These are phyloP conservation scores for Ophiostoma triangulosporum DNA, from an alignment of 2,329 filamentous ascomycete genomes.

Conservation along the genomic window DNA sequence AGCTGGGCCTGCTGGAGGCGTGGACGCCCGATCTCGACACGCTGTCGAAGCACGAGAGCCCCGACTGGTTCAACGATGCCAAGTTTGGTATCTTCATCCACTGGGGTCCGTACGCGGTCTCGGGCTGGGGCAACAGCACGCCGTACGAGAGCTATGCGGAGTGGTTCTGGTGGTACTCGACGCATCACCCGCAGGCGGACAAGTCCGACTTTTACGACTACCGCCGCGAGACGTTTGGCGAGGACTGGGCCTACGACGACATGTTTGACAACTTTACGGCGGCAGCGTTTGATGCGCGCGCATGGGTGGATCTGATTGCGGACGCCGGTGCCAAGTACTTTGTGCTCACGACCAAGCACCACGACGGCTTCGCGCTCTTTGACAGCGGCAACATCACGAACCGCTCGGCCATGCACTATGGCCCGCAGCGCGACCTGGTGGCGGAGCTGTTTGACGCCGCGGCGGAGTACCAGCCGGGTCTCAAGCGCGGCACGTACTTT, in stretches of 20 bases:
- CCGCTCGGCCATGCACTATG: slow-evolving; percentile 27
- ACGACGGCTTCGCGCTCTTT: slow-evolving; percentile 34
- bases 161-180: slow-evolving; percentile 35
- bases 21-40: slow-evolving; percentile 16
- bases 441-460: slow-evolving; percentile 31
- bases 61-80: slow-evolving; percentile 38
- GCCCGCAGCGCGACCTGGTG: slow-evolving; percentile 27
- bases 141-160: slow-evolving; percentile 29
- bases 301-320: slow-evolving; percentile 25
- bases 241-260: slow-evolving; percentile 16
- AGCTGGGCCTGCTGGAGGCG: slow-evolving; percentile 10
- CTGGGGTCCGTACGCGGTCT: slow-evolving; percentile 43
- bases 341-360: slow-evolving; percentile 33
- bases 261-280: slow-evolving; percentile 23
- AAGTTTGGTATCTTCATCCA: slow-evolving; percentile 50
- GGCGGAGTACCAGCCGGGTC: slow-evolving; percentile 24
- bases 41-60: slow-evolving; percentile 27
- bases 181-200: slow-evolving; percentile 15
- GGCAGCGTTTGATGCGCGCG: slow-evolving; percentile 10
- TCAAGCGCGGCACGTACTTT: slow-evolving; percentile 34
- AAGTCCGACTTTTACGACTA: slow-evolving; percentile 14
- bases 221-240: slow-evolving; percentile 12
- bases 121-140: slow-evolving; percentile 37
- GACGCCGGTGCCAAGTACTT: slow-evolving; percentile 30
- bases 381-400: slow-evolving; percentile 24